Evolutionary conservation across 176 grass and related monocot species (phyloP).

Genomic region (Secale cereale): DNA sequence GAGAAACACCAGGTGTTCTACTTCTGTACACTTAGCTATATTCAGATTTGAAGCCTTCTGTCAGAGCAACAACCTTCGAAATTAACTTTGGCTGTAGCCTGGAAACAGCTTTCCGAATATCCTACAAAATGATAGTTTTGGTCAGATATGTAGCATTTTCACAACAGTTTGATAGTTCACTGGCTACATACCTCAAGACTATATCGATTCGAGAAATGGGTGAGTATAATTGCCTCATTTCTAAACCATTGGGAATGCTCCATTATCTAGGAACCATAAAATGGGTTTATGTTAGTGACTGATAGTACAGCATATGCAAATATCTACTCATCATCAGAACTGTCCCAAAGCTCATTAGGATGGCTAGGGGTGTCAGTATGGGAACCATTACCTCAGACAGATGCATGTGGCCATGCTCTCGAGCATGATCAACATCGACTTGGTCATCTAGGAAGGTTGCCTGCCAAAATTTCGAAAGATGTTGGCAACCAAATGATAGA

Average conservation of each 20-base stretch:
- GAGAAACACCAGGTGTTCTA: conserved; percentile 26
- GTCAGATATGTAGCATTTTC: conserved; percentile 9
- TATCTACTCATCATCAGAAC: background rate
- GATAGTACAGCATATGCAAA: background rate
- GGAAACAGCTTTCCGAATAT: conserved; percentile 70
- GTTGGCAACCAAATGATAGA: conserved; percentile 27
- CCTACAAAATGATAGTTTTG: conserved; percentile 55
- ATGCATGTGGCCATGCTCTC: conserved; percentile 88
- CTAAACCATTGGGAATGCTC: conserved; percentile 90
- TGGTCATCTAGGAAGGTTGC: conserved; percentile 90
- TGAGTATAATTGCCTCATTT: conserved; percentile 77
- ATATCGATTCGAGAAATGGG: conserved; percentile 91
- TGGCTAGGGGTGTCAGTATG: background rate
- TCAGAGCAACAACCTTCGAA: conserved; percentile 78
- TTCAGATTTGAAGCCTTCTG: conserved; percentile 88
- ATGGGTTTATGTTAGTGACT: conserved; percentile 1
- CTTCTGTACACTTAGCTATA: conserved; percentile 50
- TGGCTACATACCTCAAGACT: conserved; percentile 62
- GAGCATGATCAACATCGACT: conserved; percentile 72
- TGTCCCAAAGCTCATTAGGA: conserved; percentile 6
- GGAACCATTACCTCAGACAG: conserved; percentile 67
- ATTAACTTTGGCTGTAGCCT: conserved; percentile 71
- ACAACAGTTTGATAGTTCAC: conserved; percentile 1
- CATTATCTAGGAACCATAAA: conserved; percentile 54
- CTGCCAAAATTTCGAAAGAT: conserved; percentile 45